Evolutionary conservation across 2,329 filamentous ascomycete genomes (phyloP), one percentile per base, ranked within the genome.

Genomic region (Pseudopyrenochaeta lycopersici): DNA sequence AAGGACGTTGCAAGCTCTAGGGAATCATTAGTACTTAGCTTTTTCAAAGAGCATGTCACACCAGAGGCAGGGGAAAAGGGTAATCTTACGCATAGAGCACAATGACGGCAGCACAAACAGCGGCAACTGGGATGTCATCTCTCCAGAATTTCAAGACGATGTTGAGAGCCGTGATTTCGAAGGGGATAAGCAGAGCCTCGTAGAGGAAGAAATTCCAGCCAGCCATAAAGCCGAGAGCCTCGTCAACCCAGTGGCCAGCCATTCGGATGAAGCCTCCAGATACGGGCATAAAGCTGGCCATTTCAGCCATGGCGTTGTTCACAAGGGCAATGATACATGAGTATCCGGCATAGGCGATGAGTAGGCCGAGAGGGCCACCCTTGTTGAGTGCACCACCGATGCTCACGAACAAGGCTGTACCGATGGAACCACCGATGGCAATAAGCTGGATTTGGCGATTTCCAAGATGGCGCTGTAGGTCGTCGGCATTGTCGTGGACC

Each of bases 271-370:
- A 89, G 2, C 84, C 84, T 58, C 86, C 86, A 36, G 80, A 82
- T 41, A 89, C 81, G 20, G 87, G 87, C 80, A 87, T 85, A 57
- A 83, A 83, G 32, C 81, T 80, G 27, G 78, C 82, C 86, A 89
- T 89, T 70, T 89, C 87, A 7, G 87, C 86, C 54, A 88, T 79
- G 56, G 81, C 82, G 67, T 88, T 89, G 79, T 88, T 89, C 67
- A 89, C 83, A 41, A 87, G 76, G 20, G 78, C 86, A 54, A 89
- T 78, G 48, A 88, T 66, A 63, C 77, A 70, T 32, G 78, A 79
- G 68, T 88, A 87, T 38, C 86, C 58, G 30, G 79, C 77, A 67
- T 85, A 89, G 32, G 84, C 85, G 52, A 89, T 68, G 56, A 90
- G 78, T 35, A 89, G 74, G 52, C 80, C 82, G 41, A 74, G 80